A percentile compares a stretch with the other conserved stretches of the same genome.
phyloP scores from a whole-genome alignment of 495 filamentous ascomycete genomes.

The Penicillium herquei region DNA sequence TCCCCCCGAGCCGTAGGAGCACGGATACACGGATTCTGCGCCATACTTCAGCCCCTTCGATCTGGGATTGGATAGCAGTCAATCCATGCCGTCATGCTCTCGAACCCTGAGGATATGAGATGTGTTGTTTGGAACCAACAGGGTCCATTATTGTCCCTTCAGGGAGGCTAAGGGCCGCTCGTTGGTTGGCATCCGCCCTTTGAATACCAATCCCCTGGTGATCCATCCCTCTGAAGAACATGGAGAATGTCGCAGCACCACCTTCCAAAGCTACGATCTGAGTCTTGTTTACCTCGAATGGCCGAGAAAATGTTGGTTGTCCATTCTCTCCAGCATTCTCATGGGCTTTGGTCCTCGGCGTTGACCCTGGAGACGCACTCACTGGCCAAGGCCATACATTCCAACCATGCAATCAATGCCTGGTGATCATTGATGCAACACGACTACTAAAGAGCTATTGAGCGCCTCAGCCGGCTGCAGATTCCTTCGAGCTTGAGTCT shows the following conservation, averaged over 20 bases:
- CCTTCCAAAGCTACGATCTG: neutral
- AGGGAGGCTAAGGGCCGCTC: constrained; percentile 1
- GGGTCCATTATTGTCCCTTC: too few species aligned
- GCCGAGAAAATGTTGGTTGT: constrained; percentile 1
- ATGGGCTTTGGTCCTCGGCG: neutral
- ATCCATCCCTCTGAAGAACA: constrained; percentile 9
- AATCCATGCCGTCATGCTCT: constrained; percentile 7
- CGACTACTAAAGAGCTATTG: constrained; percentile 26
- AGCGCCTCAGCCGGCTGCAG: constrained; percentile 5
- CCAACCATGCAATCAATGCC: constrained; percentile 5
- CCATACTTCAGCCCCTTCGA: constrained; percentile 14
- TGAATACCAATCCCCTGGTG: constrained; percentile 19
- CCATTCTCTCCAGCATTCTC: constrained; percentile 31
- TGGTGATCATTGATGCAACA: constrained; percentile 21
- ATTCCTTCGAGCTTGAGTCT: neutral
- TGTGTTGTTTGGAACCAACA: too few species aligned
- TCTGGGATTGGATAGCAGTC: neutral
- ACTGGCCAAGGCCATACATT: constrained; percentile 17
- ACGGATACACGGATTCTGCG: neutral
- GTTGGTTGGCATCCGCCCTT: constrained; percentile 12
- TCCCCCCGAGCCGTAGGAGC: neutral
- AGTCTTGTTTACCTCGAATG: constrained; percentile 15
- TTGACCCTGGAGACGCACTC: neutral
- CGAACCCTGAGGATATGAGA: too few species aligned
- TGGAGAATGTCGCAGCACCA: constrained; percentile 22